Evolutionary conservation across 306 rosid genomes (phyloP).

Genomic region (Fragaria iinumae): DNA sequence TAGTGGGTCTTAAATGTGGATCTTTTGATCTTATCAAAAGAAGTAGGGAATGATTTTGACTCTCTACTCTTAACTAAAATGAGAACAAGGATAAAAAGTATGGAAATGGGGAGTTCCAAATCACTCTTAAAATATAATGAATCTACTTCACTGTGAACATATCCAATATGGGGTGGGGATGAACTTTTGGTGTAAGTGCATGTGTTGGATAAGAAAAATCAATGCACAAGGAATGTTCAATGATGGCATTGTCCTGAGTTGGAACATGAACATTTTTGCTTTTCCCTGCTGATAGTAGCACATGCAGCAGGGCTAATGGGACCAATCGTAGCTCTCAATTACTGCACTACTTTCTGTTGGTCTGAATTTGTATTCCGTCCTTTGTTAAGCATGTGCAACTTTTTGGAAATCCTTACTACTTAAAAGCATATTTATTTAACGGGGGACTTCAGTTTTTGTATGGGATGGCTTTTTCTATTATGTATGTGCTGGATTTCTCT

Average conservation of each 20-base stretch:
- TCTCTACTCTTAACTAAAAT: background rate
- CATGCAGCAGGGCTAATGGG: background rate
- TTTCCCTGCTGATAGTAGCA: background rate
- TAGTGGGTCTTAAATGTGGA: background rate
- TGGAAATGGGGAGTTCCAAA: background rate
- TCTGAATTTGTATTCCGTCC: background rate
- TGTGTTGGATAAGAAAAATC: background rate
- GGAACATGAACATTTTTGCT: background rate
- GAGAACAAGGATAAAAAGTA: background rate
- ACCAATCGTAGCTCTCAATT: background rate
- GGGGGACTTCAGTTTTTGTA: background rate
- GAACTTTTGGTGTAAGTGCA: background rate
- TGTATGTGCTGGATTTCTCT: background rate
- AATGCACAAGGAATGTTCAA: background rate
- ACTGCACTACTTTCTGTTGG: background rate
- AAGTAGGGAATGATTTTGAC: background rate
- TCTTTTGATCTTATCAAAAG: background rate
- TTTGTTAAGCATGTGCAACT: background rate
- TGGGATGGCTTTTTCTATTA: background rate
- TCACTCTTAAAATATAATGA: background rate
- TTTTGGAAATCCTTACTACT: background rate
- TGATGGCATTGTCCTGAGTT: background rate
- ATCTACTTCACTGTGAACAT: background rate
- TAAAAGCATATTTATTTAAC: background rate
- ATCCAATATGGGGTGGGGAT: background rate